Conservation (phyloP, 805 yeast species). For the Nakazawaea peltata region DNA sequence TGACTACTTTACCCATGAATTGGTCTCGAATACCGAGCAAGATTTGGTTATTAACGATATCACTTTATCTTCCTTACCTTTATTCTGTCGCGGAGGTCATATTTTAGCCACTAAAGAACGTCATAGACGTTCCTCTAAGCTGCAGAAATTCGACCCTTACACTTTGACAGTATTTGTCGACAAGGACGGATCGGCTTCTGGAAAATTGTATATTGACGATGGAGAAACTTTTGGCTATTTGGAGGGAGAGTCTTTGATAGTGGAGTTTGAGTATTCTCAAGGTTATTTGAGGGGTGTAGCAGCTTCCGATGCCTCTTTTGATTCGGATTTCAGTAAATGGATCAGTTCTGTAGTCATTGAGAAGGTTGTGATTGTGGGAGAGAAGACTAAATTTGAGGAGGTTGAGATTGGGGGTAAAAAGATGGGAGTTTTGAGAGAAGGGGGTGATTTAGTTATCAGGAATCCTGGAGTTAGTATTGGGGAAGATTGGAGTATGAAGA, state of each 20-base stretch:
- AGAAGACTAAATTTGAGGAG: no score
- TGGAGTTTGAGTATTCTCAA: slow-evolving; percentile 28
- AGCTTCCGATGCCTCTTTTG: neutral
- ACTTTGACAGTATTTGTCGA: slow-evolving; percentile 60
- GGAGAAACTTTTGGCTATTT: slow-evolving; percentile 62
- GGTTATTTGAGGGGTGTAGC: no score
- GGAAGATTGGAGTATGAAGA: slow-evolving; percentile 37
- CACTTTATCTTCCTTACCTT: slow-evolving; percentile 58
- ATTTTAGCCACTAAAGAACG: slow-evolving; percentile 62
- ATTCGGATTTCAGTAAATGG: neutral
- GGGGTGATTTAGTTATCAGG: slow-evolving; percentile 27
- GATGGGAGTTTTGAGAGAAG: no score
- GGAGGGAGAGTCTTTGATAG: slow-evolving; percentile 39
- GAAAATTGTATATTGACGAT: slow-evolving; percentile 69
- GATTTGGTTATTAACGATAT: slow-evolving; percentile 34
- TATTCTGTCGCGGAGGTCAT: slow-evolving; percentile 72
- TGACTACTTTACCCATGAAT: slow-evolving; percentile 32
- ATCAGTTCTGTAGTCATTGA: slow-evolving; percentile 36
- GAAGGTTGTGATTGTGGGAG: slow-evolving; percentile 44
- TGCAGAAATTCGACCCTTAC: slow-evolving; percentile 76
- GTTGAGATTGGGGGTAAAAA: no score
- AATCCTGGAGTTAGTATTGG: slow-evolving; percentile 43
- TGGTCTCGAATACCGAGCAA: slow-evolving; percentile 21
- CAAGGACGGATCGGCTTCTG: slow-evolving; percentile 39
- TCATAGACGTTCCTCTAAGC: slow-evolving; percentile 68